Evolutionary conservation across 345 rosid species (phyloP).

Genomic region (Garcia nutans): DNA sequence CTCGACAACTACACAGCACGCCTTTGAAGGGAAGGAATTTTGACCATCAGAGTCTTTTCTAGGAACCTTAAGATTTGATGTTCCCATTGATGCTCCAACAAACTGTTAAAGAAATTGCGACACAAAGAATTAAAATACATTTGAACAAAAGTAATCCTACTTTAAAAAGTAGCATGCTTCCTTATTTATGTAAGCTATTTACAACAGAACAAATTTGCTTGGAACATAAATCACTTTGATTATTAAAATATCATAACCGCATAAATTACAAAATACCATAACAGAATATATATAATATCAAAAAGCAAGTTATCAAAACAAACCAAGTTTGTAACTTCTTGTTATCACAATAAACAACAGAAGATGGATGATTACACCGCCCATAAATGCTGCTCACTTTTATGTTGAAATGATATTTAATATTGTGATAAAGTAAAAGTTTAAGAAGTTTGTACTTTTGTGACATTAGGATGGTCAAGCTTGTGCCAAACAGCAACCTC

Average conservation of each 20-base stretch:
- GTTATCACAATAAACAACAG: not conserved
- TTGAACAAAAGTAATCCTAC: not conserved
- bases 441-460: constrained; percentile 48
- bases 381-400: constrained; percentile 6
- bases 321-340: not conserved
- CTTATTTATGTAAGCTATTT: not conserved
- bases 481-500: constrained; percentile 98
- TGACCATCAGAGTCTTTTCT: constrained; percentile 36
- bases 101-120: constrained; percentile 47
- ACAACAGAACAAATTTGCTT: not conserved
- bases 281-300: not conserved
- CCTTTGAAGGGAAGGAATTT: constrained; percentile 51
- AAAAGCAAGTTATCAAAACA: not conserved
- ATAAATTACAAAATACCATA: not conserved
- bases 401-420: not conserved
- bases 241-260: not conserved
- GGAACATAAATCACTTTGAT: not conserved
- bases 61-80: constrained; percentile 77
- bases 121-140: constrained; percentile 1
- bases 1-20: constrained; percentile 92
- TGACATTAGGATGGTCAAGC: constrained; percentile 88
- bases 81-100: constrained; percentile 94
- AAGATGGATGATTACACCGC: constrained; percentile 2
- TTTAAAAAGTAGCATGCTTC: not conserved
- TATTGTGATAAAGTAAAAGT: not conserved